Percentiles rank a stretch among this genome's conserved stretches.
Evolutionary conservation across 2,329 filamentous ascomycete genomes (phyloP).

Genomic region (Colletotrichum siamense): DNA sequence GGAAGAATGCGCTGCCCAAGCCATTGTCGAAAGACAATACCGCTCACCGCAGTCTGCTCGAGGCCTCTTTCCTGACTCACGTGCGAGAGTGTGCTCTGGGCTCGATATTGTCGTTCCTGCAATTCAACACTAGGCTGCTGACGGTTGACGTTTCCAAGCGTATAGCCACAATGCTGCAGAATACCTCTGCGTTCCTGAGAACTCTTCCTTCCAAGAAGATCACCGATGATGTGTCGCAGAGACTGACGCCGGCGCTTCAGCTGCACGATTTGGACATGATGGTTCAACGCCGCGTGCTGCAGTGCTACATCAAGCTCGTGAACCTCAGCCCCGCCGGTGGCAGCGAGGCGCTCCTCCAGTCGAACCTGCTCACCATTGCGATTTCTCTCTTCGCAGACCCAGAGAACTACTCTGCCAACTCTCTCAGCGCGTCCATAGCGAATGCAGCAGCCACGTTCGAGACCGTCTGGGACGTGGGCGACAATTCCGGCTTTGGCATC

Average conservation of each 20-base stretch:
- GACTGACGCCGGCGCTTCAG: constrained; percentile 84
- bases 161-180: constrained; percentile 93
- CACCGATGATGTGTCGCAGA: constrained; percentile 84
- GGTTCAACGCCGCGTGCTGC: constrained; percentile 89
- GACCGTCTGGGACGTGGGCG: constrained; percentile 91
- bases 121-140: constrained; percentile 89
- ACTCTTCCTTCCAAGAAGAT: constrained; percentile 83
- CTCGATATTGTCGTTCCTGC: constrained; percentile 88
- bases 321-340: constrained; percentile 86
- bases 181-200: constrained; percentile 88
- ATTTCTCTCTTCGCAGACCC: constrained; percentile 94
- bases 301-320: constrained; percentile 92
- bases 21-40: constrained; percentile 93
- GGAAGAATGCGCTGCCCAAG: constrained; percentile 97
- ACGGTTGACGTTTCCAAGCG: constrained; percentile 94
- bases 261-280: constrained; percentile 90
- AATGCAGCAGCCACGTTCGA: constrained; percentile 90
- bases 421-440: constrained; percentile 88
- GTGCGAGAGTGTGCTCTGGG: constrained; percentile 94
- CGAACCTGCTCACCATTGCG: constrained; percentile 87
- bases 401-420: constrained; percentile 84
- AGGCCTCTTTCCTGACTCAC: constrained; percentile 91
- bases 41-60: constrained; percentile 80
- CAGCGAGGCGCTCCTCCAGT: constrained; percentile 85
- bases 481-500: constrained; percentile 94